Conservation (phyloP, 2,329 filamentous ascomycete genomes). For the Aspergillus nomiae region DNA sequence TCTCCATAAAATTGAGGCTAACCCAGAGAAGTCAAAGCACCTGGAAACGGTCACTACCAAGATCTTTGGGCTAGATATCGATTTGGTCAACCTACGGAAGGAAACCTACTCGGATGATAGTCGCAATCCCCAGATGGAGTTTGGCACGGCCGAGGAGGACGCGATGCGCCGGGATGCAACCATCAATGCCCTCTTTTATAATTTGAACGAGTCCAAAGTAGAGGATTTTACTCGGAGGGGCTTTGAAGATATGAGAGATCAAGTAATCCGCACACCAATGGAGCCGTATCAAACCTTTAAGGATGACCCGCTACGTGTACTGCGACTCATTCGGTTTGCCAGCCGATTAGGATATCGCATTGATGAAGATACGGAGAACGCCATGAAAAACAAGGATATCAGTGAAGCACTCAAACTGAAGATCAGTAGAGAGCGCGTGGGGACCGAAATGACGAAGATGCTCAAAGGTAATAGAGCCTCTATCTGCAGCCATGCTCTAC, state of each 20-base stretch:
- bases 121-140: conserved; percentile 88
- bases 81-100: conserved; percentile 91
- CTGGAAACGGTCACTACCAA: conserved; percentile 87
- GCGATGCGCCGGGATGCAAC: conserved; percentile 87
- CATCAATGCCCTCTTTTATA: conserved; percentile 95
- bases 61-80: conserved; percentile 83
- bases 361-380: conserved; percentile 65
- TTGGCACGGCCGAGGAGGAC: conserved; percentile 89
- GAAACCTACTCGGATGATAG: conserved; percentile 90
- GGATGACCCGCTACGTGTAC: conserved; percentile 85
- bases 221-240: conserved; percentile 83
- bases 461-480: conserved; percentile 60
- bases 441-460: conserved; percentile 89
- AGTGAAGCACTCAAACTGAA: conserved; percentile 77
- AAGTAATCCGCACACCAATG: conserved; percentile 80
- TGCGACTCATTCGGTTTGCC: conserved; percentile 87
- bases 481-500: not conserved
- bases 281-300: conserved; percentile 90
- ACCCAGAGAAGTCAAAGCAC: conserved; percentile 96
- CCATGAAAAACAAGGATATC: conserved; percentile 80
- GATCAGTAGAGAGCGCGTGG: conserved; percentile 88
- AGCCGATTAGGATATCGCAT: conserved; percentile 81
- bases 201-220: conserved; percentile 73
- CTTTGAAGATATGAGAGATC: conserved; percentile 69
- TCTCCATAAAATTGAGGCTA: conserved; percentile 85